Evolutionary conservation across 768 basidiomycete species (phyloP), one percentile per base, ranked within the genome.

Genomic region (Phlegmacium glaucopus): DNA sequence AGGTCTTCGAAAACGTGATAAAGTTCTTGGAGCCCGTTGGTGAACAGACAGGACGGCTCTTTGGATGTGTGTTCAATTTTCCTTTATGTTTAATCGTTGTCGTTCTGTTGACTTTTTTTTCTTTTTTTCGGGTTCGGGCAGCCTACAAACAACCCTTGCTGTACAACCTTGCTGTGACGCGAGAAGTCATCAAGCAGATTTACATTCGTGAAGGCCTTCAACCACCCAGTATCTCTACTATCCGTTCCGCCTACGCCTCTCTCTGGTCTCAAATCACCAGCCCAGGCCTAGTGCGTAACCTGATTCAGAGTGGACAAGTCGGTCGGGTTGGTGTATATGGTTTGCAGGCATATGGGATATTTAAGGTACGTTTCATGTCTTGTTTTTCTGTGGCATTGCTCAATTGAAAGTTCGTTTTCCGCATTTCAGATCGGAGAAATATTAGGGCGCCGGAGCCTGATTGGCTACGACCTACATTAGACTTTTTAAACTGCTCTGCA

Each of bases 341-440:
- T 8, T 60, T 91, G 17, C 90, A 95, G 69, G 92, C 90, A 27
- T 95, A 94, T 62, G 85, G 86, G 12, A 86, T 95, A 57, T 95
- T 88, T 77, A 89, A 89, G 75, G 88, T 86, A 51, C 28, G 79
- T 28, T 0, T 37, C 12, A 15, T 22, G 11, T 27, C 45, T 25
- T 39, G 17, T 18, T 8, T 9, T 17, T 6, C 13, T 43, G 40
- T 40, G 9, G 6, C 42, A 11, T 35, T 7, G 18, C 18, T 9
- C 22, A 27, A 17, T 16, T 47, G 40, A 32, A 40, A 13, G 28
- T 12, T 12, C 5, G 13, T 38, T 28, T 13, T 29, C n/a, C n/a
- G n/a, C n/a, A n/a, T n/a, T 30, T 37, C 46, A 90, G 84, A 80
- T 94, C 70, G 92, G 92, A 46, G 92, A 94, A 69, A 94, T 94